Base-by-base conservation (phyloP, 1,284 basidiomycete species). In the Xerocomus nothofagi region DNA sequence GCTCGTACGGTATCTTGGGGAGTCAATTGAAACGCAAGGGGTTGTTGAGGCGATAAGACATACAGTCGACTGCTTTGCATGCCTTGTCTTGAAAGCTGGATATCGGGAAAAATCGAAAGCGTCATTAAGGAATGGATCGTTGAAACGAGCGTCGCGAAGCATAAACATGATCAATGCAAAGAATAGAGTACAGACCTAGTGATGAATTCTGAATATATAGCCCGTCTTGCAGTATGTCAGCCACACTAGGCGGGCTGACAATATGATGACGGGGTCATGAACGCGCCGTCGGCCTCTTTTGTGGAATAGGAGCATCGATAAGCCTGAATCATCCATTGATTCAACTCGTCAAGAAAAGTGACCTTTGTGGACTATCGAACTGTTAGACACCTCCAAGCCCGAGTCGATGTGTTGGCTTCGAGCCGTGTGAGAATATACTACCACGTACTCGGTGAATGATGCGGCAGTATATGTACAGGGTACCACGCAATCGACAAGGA, bases 61-160 rank as follows among this genome's bases (percentile, higher is more conserved):
- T 39, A 61, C 60, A 8, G 23, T 46, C 6, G 24, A 33, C 7
- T 5, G 11, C 11, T 26, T 32, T 10, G 49, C 14, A 31, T 42
- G 15, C 26, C 33, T 41, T 8, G 31, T 39, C 42, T 49, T 49
- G 40, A 58, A 40, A 24, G 23, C 39, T 18, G 59, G 50, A 23
- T 59, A 60, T 29, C 48, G 53, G n/a, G 59, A 60, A 21, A 51
- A 50, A 34, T 61, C 59, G 49, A 62, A 60, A 52, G 50, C 40
- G 11, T 59, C 49, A 20, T 57, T 47, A 59, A 61, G 44, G 58
- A 63, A n/a, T 17, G 58, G 32, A 43, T 45, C 15, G 29, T 63
- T 29, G 11, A 50, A 63, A 63, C 1, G 60, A 65, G 50, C 45
- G 63, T 65, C 41, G 45, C 43, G n/a, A 17, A n/a, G 31, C n/a